These are phyloP conservation scores for Heteromeles arbutifolia DNA, from an alignment of 306 rosid species.

Conservation along the genomic window DNA sequence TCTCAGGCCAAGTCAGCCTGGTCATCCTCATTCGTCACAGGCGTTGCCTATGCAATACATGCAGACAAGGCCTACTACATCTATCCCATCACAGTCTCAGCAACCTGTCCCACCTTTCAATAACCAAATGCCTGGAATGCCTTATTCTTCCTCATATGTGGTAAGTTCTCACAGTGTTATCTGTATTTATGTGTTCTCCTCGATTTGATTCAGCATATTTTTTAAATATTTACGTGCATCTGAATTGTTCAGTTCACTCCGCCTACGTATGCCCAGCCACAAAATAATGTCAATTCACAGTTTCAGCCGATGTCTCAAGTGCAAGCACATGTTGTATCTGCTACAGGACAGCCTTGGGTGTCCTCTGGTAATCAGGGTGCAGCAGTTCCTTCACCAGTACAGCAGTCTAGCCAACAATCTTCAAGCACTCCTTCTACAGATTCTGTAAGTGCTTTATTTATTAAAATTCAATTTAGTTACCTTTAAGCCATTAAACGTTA, in stretches of 20 bases:
- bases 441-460: constrained; percentile 38
- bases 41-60: constrained; percentile 54
- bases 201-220: constrained; percentile 6
- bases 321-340: constrained; percentile 47
- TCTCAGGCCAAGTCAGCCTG: constrained; percentile 66
- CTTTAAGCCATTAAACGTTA: not conserved
- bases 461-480: not conserved
- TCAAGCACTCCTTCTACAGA: constrained; percentile 44
- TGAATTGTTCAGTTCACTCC: constrained; percentile 50
- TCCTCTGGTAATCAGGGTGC: constrained; percentile 61
- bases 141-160: constrained; percentile 58
- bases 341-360: constrained; percentile 70
- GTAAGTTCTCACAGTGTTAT: constrained; percentile 36
- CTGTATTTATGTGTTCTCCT: not conserved
- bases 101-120: constrained; percentile 53
- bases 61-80: constrained; percentile 69
- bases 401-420: constrained; percentile 55
- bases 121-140: constrained; percentile 77
- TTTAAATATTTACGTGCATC: not conserved
- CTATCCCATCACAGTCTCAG: constrained; percentile 63
- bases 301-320: constrained; percentile 72
- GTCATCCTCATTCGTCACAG: constrained; percentile 63
- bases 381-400: constrained; percentile 39
- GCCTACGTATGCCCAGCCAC: constrained; percentile 56
- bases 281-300: constrained; percentile 54